These are phyloP conservation scores for Garcia nutans DNA, from an alignment of 345 rosid species.

Conservation along the genomic window DNA sequence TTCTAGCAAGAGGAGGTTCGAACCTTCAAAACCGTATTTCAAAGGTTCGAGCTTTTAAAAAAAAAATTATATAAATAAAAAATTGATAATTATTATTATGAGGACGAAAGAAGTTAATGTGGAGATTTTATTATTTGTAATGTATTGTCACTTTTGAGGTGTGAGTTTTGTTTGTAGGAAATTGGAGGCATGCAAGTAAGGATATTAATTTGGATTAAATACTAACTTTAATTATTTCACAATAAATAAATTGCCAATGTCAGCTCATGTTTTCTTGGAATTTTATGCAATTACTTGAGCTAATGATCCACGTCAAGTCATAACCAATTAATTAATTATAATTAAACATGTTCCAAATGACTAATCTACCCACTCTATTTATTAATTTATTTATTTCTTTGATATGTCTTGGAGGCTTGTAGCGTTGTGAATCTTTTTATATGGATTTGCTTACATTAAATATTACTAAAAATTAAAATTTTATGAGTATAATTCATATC, in stretches of 20 bases:
- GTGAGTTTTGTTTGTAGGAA: constrained; percentile 36
- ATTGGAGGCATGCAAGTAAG: constrained; percentile 26
- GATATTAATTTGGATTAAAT: constrained; percentile 13
- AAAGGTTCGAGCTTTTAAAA: too few relatives aligned
- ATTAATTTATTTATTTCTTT: not conserved
- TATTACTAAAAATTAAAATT: too few relatives aligned
- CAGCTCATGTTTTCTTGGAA: constrained; percentile 24
- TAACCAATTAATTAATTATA: not conserved
- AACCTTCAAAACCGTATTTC: too few relatives aligned
- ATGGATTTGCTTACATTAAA: not conserved
- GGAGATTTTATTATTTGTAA: not conserved
- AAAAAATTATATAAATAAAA: too few relatives aligned
- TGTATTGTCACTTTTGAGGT: constrained; percentile 34
- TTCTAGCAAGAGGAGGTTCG: too few relatives aligned
- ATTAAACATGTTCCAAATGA: not conserved
- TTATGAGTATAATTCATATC: too few relatives aligned
- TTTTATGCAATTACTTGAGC: constrained; percentile 18
- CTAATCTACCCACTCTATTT: not conserved
- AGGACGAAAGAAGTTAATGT: not conserved
- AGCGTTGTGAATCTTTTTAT: not conserved
- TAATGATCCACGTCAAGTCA: not conserved
- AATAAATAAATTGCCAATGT: constrained; percentile 14
- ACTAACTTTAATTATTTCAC: constrained; percentile 3
- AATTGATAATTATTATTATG: not conserved
- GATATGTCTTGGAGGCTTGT: not conserved